phyloP scores from a whole-genome alignment of 2,329 filamentous ascomycete genomes.

The Pseudocercospora eumusae region DNA sequence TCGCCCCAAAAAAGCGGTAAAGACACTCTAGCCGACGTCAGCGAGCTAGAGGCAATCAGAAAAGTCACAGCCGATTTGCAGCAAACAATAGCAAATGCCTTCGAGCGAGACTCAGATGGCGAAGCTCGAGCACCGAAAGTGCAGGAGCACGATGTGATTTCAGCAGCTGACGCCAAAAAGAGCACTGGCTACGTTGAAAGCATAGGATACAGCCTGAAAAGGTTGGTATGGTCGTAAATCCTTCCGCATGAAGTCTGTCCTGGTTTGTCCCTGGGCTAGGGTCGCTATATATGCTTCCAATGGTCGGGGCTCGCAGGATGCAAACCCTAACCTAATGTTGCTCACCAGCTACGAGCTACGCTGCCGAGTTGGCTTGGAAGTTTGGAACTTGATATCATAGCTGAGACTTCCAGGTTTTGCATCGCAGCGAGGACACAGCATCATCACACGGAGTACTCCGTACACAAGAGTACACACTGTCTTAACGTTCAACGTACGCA shows the following conservation, averaged over 20 bases:
- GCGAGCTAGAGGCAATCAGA: slow-evolving; percentile 58
- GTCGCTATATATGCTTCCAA: not conserved
- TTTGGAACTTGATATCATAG: too few species aligned
- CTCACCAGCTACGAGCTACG: not conserved
- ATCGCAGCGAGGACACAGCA: too few species aligned
- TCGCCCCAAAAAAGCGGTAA: slow-evolving; percentile 36
- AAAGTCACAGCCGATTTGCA: slow-evolving; percentile 76
- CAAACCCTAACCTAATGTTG: not conserved
- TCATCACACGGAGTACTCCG: too few species aligned
- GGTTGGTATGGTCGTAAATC: slow-evolving; percentile 74
- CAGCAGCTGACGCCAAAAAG: slow-evolving; percentile 78
- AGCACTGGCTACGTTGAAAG: slow-evolving; percentile 85
- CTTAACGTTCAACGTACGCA: too few species aligned
- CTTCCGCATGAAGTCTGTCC: not conserved
- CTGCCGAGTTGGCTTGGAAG: too few species aligned
- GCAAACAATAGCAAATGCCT: slow-evolving; percentile 56
- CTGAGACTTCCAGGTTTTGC: too few species aligned
- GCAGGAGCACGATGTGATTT: slow-evolving; percentile 72
- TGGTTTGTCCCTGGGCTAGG: not conserved
- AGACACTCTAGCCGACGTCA: slow-evolving; percentile 41
- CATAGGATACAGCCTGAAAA: slow-evolving; percentile 86
- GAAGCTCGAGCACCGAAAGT: slow-evolving; percentile 41
- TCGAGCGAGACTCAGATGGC: slow-evolving; percentile 41
- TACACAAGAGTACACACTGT: too few species aligned
- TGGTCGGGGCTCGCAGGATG: not conserved